These are phyloP conservation scores for Spongispora temasekensis DNA, from an alignment of 1,284 basidiomycete genomes.

Conservation along the genomic window DNA sequence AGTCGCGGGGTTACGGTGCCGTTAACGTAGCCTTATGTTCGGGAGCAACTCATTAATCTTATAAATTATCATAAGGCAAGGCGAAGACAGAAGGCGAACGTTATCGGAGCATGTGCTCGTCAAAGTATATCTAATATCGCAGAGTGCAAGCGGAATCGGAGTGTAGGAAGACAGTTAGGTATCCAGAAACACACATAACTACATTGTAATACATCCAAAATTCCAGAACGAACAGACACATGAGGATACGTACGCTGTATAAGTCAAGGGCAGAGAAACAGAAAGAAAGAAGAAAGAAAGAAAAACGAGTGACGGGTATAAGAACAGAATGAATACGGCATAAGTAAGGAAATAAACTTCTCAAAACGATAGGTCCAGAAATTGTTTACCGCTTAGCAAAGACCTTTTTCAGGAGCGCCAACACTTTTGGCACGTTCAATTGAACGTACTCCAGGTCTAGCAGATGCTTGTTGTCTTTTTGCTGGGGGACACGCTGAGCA, in stretches of 20 bases:
- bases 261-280: conserved; percentile 18
- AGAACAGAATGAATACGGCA: conserved; percentile 31
- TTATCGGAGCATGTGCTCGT: neutral
- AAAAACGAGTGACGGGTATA: conserved; percentile 31
- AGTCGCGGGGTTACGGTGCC: neutral
- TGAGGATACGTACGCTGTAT: conserved; percentile 15
- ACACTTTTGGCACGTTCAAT: conserved; percentile 93
- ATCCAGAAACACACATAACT: conserved; percentile 42
- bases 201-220: conserved; percentile 38
- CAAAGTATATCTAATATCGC: conserved; percentile 10
- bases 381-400: conserved; percentile 75
- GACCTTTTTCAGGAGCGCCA: conserved; percentile 90
- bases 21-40: neutral
- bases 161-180: conserved; percentile 36
- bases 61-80: conserved; percentile 4
- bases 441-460: conserved; percentile 98
- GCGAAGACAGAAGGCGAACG: neutral
- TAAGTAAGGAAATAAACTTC: conserved; percentile 30
- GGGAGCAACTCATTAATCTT: neutral
- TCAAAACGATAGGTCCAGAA: conserved; percentile 32
- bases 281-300: conserved; percentile 13
- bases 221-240: conserved; percentile 33
- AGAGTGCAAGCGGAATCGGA: conserved; percentile 11
- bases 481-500: conserved; percentile 50
- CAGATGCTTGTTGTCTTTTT: conserved; percentile 97